Evolutionary conservation across 2,329 filamentous ascomycete species (phyloP).

Genomic region (Aspergillus pseudoviridinutans): DNA sequence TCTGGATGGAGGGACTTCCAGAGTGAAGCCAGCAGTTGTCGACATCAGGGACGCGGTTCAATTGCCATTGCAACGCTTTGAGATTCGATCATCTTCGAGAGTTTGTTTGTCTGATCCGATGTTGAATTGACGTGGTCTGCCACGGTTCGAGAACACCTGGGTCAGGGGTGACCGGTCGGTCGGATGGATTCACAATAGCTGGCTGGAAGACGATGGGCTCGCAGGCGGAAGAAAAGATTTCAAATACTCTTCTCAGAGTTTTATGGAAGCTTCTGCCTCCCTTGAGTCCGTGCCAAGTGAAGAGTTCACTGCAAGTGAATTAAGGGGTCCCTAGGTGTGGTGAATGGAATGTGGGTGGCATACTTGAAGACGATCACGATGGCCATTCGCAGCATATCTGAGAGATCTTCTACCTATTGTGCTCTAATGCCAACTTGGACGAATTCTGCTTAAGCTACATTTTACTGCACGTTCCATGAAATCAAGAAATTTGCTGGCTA

Average conservation of each 20-base stretch:
- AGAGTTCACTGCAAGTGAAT: constrained; percentile 2
- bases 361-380: constrained; percentile 14
- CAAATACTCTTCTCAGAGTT: constrained; percentile 2
- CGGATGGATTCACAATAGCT: not conserved
- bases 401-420: constrained; percentile 6
- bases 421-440: not conserved
- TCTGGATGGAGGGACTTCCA: constrained; percentile 5
- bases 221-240: not conserved
- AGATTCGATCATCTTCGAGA: not conserved
- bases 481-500: constrained; percentile 10
- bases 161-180: not conserved
- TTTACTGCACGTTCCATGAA: not conserved
- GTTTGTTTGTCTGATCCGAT: not conserved
- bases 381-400: constrained; percentile 16
- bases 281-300: constrained; percentile 2
- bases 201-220: not conserved
- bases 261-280: constrained; percentile 6
- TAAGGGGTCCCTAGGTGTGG: constrained; percentile 10
- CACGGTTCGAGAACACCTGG: not conserved
- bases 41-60: not conserved
- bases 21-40: constrained; percentile 10
- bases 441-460: not conserved
- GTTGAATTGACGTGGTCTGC: not conserved
- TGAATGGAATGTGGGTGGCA: constrained; percentile 16
- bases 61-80: constrained; percentile 5